A percentile compares a stretch with the other conserved stretches of the same genome.
Evolutionary conservation across 805 yeast genomes (phyloP).

Genomic region (Schizosaccharomyces octosporus): DNA sequence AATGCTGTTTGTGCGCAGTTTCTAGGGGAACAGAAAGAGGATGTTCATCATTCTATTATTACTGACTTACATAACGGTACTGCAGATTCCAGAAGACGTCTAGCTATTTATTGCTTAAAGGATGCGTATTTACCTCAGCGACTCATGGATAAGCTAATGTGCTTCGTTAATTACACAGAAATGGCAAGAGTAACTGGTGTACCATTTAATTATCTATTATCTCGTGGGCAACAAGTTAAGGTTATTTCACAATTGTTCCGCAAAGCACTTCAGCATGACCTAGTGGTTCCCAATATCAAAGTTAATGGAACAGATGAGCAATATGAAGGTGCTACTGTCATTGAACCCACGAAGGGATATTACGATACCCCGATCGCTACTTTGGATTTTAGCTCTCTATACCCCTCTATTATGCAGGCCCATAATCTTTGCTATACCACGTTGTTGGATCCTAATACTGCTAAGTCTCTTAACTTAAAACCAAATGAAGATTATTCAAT

Average conservation of each 20-base stretch:
- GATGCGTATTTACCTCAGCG: constrained; percentile 86
- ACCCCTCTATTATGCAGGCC: constrained; percentile 98
- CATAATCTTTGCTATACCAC: constrained; percentile 93
- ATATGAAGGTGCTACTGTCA: constrained; percentile 97
- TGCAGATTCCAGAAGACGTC: constrained; percentile 72
- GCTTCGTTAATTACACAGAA: constrained; percentile 86
- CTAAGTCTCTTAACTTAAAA: constrained; percentile 26
- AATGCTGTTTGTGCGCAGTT: constrained; percentile 90
- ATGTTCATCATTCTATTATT: constrained; percentile 89
- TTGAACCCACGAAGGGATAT: constrained; percentile 87
- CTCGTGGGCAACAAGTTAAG: constrained; percentile 94
- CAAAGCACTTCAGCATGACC: constrained; percentile 65
- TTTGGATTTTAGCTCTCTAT: constrained; percentile 85
- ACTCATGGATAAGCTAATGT: constrained; percentile 77
- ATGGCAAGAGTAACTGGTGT: constrained; percentile 99
- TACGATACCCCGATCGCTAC: constrained; percentile 95
- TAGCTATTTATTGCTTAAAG: constrained; percentile 90
- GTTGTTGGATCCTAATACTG: constrained; percentile 38
- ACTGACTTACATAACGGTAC: constrained; percentile 84
- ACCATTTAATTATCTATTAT: constrained; percentile 66
- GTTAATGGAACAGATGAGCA: constrained; percentile 68
- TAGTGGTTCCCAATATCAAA: constrained; percentile 75
- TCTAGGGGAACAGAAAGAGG: constrained; percentile 87
- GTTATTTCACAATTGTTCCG: constrained; percentile 87
- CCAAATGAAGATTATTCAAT: constrained; percentile 56